Evolutionary conservation across 805 yeast genomes (phyloP), one percentile per base, ranked within the genome.

Genomic region (Metschnikowia peoriensis): DNA sequence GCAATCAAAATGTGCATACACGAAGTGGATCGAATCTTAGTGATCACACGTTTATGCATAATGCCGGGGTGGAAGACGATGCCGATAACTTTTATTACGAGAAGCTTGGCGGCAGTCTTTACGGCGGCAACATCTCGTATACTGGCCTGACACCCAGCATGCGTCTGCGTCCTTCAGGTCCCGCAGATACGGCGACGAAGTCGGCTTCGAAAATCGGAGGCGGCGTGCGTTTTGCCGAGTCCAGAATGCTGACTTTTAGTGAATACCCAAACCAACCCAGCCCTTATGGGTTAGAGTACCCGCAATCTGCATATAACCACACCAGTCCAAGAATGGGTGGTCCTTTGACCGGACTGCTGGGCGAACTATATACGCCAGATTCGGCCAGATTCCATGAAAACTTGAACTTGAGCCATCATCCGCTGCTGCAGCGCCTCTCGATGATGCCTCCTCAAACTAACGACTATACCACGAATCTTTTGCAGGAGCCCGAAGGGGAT

Each of bases 401-500:
- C 22, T 2, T 22, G 22, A 22, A 22, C 22, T 22, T 22, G 22
- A 22, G 4, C 22, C 22, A 22, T 22, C 22, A 22, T 22, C 43
- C 17, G 45, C 28, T 39, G 15, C 42, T 32, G 40, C 42, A 29
- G 35, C 53, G 57, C 37, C 49, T 37, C 37, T 39, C 51, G 45
- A 34, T 49, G 53, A n/a, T 47, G 38, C 53, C 56, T 6, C 42
- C 52, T 15, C 59, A 59, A 44, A 44, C 61, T 12, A 53, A 71
- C 43, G 68, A 75, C 55, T 75, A 75, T 55, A 59, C 63, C 55
- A 69, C 72, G 32, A 75, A 75, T 55, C 69, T 73, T 15, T 58
- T 75, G 50, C 70, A 72, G 57, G 78, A 75, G 46, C 71, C 73
- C 14, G 70, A 66, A 42, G 73, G 64, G 4, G 72, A 64, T 46